Percentiles rank a stretch among this genome's conserved stretches.
These are phyloP conservation scores for Fusarium virguliforme DNA, from an alignment of 2,329 filamentous ascomycete genomes.

Conservation along the genomic window DNA sequence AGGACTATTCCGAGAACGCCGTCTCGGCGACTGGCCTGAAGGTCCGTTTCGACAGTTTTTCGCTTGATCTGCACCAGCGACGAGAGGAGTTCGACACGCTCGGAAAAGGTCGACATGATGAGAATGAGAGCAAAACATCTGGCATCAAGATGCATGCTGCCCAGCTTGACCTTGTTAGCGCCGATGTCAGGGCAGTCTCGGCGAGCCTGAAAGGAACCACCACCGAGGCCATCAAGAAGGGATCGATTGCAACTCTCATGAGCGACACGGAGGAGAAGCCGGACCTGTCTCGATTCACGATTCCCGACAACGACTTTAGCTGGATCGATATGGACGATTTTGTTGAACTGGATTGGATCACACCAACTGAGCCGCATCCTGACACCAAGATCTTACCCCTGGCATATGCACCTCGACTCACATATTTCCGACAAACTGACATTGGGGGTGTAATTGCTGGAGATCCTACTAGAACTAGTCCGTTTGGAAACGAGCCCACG, in stretches of 20 bases:
- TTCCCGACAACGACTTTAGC: constrained; percentile 93
- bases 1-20: constrained; percentile 82
- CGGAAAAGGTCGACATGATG: constrained; percentile 81
- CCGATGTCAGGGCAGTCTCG: constrained; percentile 93
- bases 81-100: constrained; percentile 91
- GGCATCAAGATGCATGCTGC: constrained; percentile 97
- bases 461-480: constrained; percentile 87
- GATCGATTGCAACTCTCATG: constrained; percentile 67
- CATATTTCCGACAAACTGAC: constrained; percentile 97
- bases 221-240: constrained; percentile 80
- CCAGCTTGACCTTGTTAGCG: constrained; percentile 91
- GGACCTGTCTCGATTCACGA: constrained; percentile 90
- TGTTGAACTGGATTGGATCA: constrained; percentile 96
- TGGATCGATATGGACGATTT: constrained; percentile 99
- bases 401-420: constrained; percentile 93
- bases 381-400: constrained; percentile 95
- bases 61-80: constrained; percentile 95
- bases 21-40: constrained; percentile 97
- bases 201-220: constrained; percentile 89
- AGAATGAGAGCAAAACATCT: constrained; percentile 79
- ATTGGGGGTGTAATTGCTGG: constrained; percentile 84
- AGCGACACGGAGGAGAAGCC: constrained; percentile 72
- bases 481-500: constrained; percentile 93
- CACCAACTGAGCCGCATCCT: constrained; percentile 90
- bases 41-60: constrained; percentile 95